These are phyloP conservation scores for Astragalus glycyphyllos DNA, from an alignment of 306 rosid genomes.

Conservation along the genomic window DNA sequence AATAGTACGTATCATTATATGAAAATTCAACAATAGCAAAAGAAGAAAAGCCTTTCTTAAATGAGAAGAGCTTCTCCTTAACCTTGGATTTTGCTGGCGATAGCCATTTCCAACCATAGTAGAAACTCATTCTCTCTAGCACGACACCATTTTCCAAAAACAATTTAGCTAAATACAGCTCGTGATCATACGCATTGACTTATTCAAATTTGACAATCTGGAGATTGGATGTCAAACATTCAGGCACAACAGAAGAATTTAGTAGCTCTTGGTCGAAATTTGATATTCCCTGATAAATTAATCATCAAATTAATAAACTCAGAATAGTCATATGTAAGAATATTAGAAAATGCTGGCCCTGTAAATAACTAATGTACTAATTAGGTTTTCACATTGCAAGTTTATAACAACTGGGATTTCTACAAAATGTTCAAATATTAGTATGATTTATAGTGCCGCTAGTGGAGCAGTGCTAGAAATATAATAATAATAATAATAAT, in stretches of 20 bases:
- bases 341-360: no score
- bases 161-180: conserved; percentile 35
- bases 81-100: no score
- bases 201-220: conserved; percentile 20
- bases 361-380: no score
- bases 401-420: no score
- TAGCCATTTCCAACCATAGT: no score
- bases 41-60: conserved; percentile 1
- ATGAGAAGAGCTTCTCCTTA: conserved; percentile 20
- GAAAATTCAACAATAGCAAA: conserved; percentile 30
- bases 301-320: background rate
- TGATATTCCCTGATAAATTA: background rate
- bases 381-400: no score
- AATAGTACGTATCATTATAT: no score
- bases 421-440: no score
- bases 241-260: conserved; percentile 15
- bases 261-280: background rate
- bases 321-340: no score
- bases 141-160: conserved; percentile 28
- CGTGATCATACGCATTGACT: background rate
- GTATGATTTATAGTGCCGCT: no score
- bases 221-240: conserved; percentile 14
- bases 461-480: no score
- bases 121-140: conserved; percentile 33
- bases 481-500: no score